Evolutionary conservation across 1,284 basidiomycete genomes (phyloP), one percentile per base, ranked within the genome.

Genomic region (Trichosporon coremiiforme): DNA sequence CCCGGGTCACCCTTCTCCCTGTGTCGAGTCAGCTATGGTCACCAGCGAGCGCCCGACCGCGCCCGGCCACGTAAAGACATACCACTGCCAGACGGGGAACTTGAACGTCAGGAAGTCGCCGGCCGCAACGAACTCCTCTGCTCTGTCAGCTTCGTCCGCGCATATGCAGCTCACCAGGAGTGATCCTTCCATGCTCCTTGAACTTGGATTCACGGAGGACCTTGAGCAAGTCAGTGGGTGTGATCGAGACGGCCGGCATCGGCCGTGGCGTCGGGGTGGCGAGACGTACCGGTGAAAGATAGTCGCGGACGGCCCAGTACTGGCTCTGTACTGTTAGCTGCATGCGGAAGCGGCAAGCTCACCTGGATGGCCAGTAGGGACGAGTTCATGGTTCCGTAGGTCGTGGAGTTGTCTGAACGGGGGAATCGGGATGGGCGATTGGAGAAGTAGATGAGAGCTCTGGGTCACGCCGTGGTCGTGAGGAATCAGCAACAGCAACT

Each of bases 141-240:
- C 9, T 10, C 33, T 4, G 68, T 36, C 68, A 65, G n/a, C 22
- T 38, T 10, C 22, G 53, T 5, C 29, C n/a, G 7, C 20, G 10
- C 55, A 12, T 36, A 6, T 20, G 7, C 4, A 29, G 82, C 89
- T 66, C 73, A 96, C 94, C 95, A 73, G 95, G 95, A 17, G 93
- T 98, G 79, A 97, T 96, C 68, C 95, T 87, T 12, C 96, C 96
- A 80, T 98, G 94, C 84, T 99, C 96, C 84, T 97, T 98, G 87
- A 99, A 99, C 83, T 98, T 98, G 85, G 92, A 95, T 85, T 99
- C 96, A 80, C 91, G 92, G 76, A 99, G 88, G 36, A 98, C 95
- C 94, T 95, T 70, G 36, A 7, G 35, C 69, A 66, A 67, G 65
- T 36, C 57, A 62, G 57, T 6, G 13, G 15, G 55, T n/a, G 22